phyloP scores from a whole-genome alignment of 1,284 basidiomycete species.

The Schizopora paradoxa region DNA sequence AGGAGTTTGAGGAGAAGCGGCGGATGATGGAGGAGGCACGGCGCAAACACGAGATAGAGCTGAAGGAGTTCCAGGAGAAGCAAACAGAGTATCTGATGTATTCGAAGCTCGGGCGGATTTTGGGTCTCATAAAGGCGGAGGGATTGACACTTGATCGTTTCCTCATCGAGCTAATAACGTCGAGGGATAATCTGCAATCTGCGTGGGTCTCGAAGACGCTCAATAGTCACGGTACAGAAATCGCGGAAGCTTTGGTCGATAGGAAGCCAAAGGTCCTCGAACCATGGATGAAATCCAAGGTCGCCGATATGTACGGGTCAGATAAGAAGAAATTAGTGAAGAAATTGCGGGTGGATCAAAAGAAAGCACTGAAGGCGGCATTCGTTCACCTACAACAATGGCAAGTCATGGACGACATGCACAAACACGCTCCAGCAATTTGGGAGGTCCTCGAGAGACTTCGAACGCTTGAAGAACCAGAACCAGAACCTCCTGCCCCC shows the following conservation, averaged over 20 bases:
- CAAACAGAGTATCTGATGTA: background rate
- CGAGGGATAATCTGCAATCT: background rate
- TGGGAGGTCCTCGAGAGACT: background rate
- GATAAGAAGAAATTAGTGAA: background rate
- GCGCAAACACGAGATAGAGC: background rate
- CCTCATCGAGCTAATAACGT: background rate
- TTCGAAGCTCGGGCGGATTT: background rate
- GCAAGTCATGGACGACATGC: background rate
- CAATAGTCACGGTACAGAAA: background rate
- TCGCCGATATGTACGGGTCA: background rate
- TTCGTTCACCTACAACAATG: background rate
- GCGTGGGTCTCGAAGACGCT: background rate
- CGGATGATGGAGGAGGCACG: background rate
- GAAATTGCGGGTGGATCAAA: background rate
- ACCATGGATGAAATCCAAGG: background rate
- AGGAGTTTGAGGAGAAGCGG: background rate
- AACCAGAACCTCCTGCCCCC: too few species aligned
- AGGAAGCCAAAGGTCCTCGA: background rate
- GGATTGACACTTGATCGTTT: background rate
- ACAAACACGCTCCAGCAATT: background rate
- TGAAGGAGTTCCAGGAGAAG: background rate
- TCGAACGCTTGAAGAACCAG: too few species aligned
- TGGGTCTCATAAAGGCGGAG: background rate
- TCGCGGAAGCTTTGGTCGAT: background rate
- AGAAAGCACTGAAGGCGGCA: background rate